phyloP scores from a whole-genome alignment of 1,284 basidiomycete genomes.

The Somion occarium region DNA sequence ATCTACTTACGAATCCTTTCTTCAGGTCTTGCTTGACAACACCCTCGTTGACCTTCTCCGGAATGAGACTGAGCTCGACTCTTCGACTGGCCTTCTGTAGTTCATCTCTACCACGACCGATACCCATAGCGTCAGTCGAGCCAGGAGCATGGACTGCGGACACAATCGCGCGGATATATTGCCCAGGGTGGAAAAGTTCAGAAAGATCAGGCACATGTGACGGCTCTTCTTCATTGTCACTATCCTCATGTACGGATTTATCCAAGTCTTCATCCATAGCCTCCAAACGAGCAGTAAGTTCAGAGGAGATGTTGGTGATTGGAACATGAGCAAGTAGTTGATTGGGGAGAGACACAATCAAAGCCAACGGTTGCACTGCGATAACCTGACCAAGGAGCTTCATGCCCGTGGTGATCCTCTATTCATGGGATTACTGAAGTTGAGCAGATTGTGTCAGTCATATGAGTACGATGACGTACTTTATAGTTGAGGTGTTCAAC shows the following conservation, averaged over 20 bases:
- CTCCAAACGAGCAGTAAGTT: conserved; percentile 73
- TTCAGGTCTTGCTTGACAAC: conserved; percentile 78
- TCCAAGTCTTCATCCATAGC: conserved; percentile 53
- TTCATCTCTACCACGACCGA: conserved; percentile 62
- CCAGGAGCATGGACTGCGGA: conserved; percentile 60
- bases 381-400: conserved; percentile 85
- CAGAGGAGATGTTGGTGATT: conserved; percentile 89
- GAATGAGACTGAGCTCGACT: conserved; percentile 87
- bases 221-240: conserved; percentile 34
- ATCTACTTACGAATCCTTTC: conserved; percentile 59
- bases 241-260: conserved; percentile 35
- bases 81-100: conserved; percentile 64
- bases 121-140: conserved; percentile 49
- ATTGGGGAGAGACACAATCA: conserved; percentile 92
- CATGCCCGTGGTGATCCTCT: conserved; percentile 85
- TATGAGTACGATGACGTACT: conserved; percentile 35
- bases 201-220: conserved; percentile 58
- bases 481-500: conserved; percentile 96
- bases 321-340: conserved; percentile 95
- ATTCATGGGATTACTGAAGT: conserved; percentile 8
- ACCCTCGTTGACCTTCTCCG: conserved; percentile 82
- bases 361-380: conserved; percentile 83
- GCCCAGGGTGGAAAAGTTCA: conserved; percentile 79
- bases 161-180: conserved; percentile 84
- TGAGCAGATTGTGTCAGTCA: neutral